Evolutionary conservation across 352 stramenopile genomes (phyloP), one percentile per base, ranked within the genome.

Genomic region (Globisporangium paroecandrum): DNA sequence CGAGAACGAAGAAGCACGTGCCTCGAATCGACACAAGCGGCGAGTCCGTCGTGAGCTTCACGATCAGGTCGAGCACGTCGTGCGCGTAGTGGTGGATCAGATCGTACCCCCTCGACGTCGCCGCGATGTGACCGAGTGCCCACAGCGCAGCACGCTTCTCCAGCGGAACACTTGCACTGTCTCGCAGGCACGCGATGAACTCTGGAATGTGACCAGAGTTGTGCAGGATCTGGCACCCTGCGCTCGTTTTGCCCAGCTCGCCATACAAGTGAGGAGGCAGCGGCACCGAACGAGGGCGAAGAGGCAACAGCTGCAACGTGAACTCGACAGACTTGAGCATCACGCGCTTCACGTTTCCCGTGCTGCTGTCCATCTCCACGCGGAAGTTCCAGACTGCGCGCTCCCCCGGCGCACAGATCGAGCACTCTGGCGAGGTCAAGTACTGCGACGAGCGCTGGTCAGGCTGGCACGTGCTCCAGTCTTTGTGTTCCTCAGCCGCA

Each of bases 261-360:
- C 89, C 89, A 59, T 96, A 96, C 32, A 96, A 51, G 62, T 96
- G 89, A 7, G 89, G 87, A 5, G 89, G 89, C 5, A 96, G 73
- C 12, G 87, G 85, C 25, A 96, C 89, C 1, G 86, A 87, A 5
- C 87, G 84, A 25, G 89, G 86, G 49, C 88, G 85, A 62, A 93
- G 70, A 8, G 89, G 89, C 24, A 96, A 71, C 13, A 96, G 70
- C 65, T 96, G 87, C 2, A 96, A 73, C 13, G 89, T 96, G 66
- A 96, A 96, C 66, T 96, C 89, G 25, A 96, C 87, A 24, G 87
- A 95, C 69, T 96, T 95, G n/a, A 96, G 86, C 73, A 87, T 65
- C 29, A 95, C 58, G 3, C 89, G 85, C 65, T 93, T 94, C 13
- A 94, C 75, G n/a, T 71, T 85, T 9, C 74, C 79, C 5, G 80